Conservation (phyloP, 2,329 filamentous ascomycete species). For the Cadophora sp. region DNA sequence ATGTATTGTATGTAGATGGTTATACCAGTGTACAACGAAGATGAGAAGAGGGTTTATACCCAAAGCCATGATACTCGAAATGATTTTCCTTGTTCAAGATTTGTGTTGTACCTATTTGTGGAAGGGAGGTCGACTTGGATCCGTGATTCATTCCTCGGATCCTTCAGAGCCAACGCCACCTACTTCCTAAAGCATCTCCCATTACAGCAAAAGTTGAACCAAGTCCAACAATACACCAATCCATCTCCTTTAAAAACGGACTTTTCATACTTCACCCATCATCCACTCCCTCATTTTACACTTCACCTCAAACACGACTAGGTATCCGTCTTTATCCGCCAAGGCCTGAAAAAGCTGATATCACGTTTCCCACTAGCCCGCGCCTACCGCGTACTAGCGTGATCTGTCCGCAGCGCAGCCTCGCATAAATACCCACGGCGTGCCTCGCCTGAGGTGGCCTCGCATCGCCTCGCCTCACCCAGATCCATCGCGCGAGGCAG, state of each 20-base stretch:
- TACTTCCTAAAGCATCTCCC: background rate
- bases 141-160: background rate
- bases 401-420: constrained; percentile 22
- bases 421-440: constrained; percentile 35
- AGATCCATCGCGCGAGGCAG: constrained; percentile 12
- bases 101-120: background rate
- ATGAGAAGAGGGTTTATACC: constrained; percentile 1
- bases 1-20: constrained; percentile 26
- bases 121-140: background rate
- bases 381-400: constrained; percentile 15
- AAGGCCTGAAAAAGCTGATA: constrained; percentile 9
- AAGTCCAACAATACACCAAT: too few species aligned
- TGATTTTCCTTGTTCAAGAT: background rate
- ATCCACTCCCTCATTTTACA: too few species aligned
- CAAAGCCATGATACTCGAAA: background rate
- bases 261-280: too few species aligned
- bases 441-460: too few species aligned
- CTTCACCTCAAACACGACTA: too few species aligned
- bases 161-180: background rate
- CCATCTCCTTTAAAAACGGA: too few species aligned
- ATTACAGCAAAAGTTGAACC: too few species aligned
- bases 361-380: constrained; percentile 18
- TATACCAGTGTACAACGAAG: constrained; percentile 26
- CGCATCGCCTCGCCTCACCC: constrained; percentile 21
- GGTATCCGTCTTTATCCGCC: too few species aligned